Base-by-base conservation (phyloP, 441 rosid species). In the Viola pubescens region DNA sequence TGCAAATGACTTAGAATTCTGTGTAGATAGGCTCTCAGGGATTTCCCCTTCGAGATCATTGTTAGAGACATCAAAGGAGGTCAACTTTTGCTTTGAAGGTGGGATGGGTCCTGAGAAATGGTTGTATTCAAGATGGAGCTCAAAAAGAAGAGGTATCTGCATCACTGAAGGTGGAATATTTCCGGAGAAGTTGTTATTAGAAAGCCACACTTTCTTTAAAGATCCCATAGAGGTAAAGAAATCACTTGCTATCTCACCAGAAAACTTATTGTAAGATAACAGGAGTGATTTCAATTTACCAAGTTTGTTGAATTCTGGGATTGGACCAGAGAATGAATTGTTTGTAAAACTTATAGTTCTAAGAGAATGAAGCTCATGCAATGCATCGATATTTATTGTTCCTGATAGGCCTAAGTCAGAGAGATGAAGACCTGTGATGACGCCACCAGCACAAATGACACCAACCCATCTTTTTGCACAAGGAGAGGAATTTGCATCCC, bases 41-140 rank as follows among this genome's bases (percentile, higher is more conserved):
- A 92, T 87, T 70, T 74, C 60, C 10, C 95, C 97, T 60, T 77
- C 82, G 6, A 91, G 75, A 9, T 75, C 62, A 75, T 91, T 91
- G 56, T 61, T 11, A 7, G 98, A 77, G 26, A 91, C 8, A 65
- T 87, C 77, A 4, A 91, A 11, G 0, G 87, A 80, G 13, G 42
- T 54, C 3, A 86, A 1, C 44, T 54, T 39, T 37, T 41, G 42
- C 44, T 73, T 49, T 7, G 70, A 52, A 5, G 73, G 48, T 1
- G 92, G 95, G 16, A 91, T 81, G 41, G 52, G 4, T 38, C 94
- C 95, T 3, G 83, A 69, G 73, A 88, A 88, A 9, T 70, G 77
- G 63, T 91, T 91, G 0, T 70, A 72, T 65, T 91, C 92, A 11
- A 88, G 77, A 59, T 91, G 91, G 44, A 88, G 76, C 64, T 88